Evolutionary conservation across 148 eudicot species (phyloP).

Genomic region (Salicornia ramosissima): DNA sequence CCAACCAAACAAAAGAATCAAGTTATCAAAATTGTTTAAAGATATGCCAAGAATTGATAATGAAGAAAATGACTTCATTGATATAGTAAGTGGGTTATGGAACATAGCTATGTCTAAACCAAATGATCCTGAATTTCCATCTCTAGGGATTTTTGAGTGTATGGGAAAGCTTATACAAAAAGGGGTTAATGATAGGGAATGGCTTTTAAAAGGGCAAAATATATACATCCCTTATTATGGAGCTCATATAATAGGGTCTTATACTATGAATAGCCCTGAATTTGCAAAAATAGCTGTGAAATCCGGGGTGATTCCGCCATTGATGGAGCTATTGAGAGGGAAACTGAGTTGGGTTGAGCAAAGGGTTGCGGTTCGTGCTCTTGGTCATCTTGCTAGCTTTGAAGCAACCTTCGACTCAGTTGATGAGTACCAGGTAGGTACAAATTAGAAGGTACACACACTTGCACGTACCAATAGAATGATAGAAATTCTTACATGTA

Average conservation of each 20-base stretch:
- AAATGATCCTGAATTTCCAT: slow-evolving; percentile 58
- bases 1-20: slow-evolving; percentile 36
- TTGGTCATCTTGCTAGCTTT: slow-evolving; percentile 69
- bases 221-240: slow-evolving; percentile 82
- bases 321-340: slow-evolving; percentile 69
- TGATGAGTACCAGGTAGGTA: no score
- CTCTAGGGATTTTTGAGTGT: slow-evolving; percentile 71
- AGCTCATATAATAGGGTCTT: slow-evolving; percentile 77
- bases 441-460: no score
- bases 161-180: slow-evolving; percentile 49
- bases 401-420: slow-evolving; percentile 47
- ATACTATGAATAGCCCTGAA: slow-evolving; percentile 57
- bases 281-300: slow-evolving; percentile 50
- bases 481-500: no score
- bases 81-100: slow-evolving; percentile 60
- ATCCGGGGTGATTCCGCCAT: slow-evolving; percentile 60
- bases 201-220: slow-evolving; percentile 62
- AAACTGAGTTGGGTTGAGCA: slow-evolving; percentile 77
- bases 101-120: slow-evolving; percentile 65
- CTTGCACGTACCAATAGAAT: no score
- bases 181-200: slow-evolving; percentile 42
- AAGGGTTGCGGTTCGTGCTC: slow-evolving; percentile 77
- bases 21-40: slow-evolving; percentile 36
- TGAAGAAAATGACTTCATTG: slow-evolving; percentile 41
- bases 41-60: slow-evolving; percentile 29